Base-by-base conservation (phyloP, 257 asterid genomes). In the Penstemon newberryi region DNA sequence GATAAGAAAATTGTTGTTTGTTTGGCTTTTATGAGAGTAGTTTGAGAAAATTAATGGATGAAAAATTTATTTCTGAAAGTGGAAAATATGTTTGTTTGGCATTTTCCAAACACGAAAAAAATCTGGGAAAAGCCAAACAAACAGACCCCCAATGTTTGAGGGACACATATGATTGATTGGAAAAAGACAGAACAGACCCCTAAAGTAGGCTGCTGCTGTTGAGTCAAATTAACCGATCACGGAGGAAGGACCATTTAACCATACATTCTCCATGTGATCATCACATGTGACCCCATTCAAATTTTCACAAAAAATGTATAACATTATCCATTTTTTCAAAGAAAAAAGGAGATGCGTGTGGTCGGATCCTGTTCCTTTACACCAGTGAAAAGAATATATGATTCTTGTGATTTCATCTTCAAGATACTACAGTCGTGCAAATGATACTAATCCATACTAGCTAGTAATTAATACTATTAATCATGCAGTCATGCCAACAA, bases 181-280 rank as follows among this genome's bases (percentile, higher is more conserved):
- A 61, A 49, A 76, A 67, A 51, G 74, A 66, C 42, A 42, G 50
- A 37, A 36, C 56, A 39, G 67, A 63, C 33, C 68, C 57, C 59
- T 55, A 9, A 66, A 25, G 45, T 25, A 66, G 64, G 40, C 56
- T 66, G 75, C 49, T 47, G 67, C 71, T 64, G 43, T 11, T 62
- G 41, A 36, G 25, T 54, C 40, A 45, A 53, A 65, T 73, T 40
- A 13, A 56, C 44, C 19, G 42, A 75, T 50, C 52, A 40, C 13
- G 56, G 61, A 59, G 77, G 67, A 69, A 65, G 87, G 84, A 76
- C 82, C 84, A 77, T 79, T 66, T 56, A 2, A 67, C 82, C 80
- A 77, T 60, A 65, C 77, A 74, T 67, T 70, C 76, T 81, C 82
- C 87, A 82, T 77, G 87, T 82, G 87, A 25, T 25, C 33, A 82